phyloP scores from a whole-genome alignment of 805 yeast genomes.

The Myxozyma udenii region DNA sequence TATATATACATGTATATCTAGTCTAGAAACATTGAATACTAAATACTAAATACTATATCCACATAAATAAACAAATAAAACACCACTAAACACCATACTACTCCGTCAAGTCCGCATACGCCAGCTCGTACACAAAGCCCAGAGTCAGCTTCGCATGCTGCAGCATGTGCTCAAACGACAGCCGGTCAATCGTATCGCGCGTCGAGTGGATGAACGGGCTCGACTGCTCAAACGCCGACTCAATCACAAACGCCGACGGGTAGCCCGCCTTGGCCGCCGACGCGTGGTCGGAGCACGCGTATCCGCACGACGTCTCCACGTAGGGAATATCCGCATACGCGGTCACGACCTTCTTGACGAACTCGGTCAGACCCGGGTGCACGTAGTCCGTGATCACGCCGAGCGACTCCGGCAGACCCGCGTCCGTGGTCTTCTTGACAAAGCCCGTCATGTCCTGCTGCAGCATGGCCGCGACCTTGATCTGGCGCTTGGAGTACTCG shows the following conservation, averaged over 20 bases:
- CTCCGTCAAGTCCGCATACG: conserved; percentile 38
- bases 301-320: conserved; percentile 77
- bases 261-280: conserved; percentile 79
- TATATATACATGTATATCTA: too few species aligned
- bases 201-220: conserved; percentile 73
- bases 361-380: conserved; percentile 52
- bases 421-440: conserved; percentile 50
- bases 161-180: conserved; percentile 72
- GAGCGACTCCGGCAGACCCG: conserved; percentile 58
- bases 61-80: neutral
- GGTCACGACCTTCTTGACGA: conserved; percentile 58
- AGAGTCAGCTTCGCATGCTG: conserved; percentile 78
- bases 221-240: conserved; percentile 61
- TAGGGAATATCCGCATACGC: conserved; percentile 65
- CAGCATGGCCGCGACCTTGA: conserved; percentile 71
- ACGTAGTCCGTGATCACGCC: conserved; percentile 80
- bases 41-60: too few species aligned
- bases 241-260: conserved; percentile 81
- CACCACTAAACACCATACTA: neutral
- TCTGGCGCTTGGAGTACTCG: conserved; percentile 46
- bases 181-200: conserved; percentile 74
- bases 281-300: conserved; percentile 91
- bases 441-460: conserved; percentile 96
- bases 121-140: conserved; percentile 71
- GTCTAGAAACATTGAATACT: too few species aligned